phyloP scores from a whole-genome alignment of 805 yeast species.

The Metschnikowia gelsemii region DNA sequence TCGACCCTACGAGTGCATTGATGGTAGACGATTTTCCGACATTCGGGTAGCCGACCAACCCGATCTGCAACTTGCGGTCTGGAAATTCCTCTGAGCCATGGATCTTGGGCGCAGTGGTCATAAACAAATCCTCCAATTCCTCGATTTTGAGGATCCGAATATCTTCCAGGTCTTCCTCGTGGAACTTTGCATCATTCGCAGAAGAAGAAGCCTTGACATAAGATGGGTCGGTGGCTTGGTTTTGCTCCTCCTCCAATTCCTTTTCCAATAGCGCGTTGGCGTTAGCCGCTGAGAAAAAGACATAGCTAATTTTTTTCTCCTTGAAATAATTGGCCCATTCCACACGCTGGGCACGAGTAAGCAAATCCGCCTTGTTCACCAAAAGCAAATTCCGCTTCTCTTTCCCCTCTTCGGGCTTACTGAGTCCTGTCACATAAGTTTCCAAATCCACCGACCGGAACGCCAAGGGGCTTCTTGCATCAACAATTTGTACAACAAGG shows the following conservation, averaged over 20 bases:
- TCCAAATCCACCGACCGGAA: constrained; percentile 90
- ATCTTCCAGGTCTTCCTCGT: constrained; percentile 24
- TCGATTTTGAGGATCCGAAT: constrained; percentile 75
- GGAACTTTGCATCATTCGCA: no score
- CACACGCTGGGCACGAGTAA: constrained; percentile 72
- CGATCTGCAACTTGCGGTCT: constrained; percentile 72
- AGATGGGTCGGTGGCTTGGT: constrained; percentile 19
- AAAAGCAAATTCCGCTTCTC: constrained; percentile 75
- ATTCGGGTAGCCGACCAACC: constrained; percentile 97
- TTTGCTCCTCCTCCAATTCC: constrained; percentile 48
- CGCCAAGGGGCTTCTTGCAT: constrained; percentile 89
- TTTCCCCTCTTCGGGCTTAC: constrained; percentile 46
- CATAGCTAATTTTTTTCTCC: constrained; percentile 67
- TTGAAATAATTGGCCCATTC: constrained; percentile 86
- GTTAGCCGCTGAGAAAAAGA: constrained; percentile 87
- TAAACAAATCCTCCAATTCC: constrained; percentile 79
- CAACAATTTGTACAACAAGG: constrained; percentile 93
- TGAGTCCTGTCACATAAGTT: constrained; percentile 70
- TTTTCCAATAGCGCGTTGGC: constrained; percentile 76
- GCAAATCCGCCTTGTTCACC: constrained; percentile 90
- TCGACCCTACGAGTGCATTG: constrained; percentile 93
- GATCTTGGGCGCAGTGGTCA: constrained; percentile 71
- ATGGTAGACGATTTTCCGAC: constrained; percentile 95
- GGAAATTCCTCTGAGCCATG: constrained; percentile 58
- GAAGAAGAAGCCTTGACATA: constrained; percentile 5